A percentile compares a stretch with the other conserved stretches of the same genome.
Conservation (phyloP, 257 asterid genomes). For the Solanum corneliomulleri region DNA sequence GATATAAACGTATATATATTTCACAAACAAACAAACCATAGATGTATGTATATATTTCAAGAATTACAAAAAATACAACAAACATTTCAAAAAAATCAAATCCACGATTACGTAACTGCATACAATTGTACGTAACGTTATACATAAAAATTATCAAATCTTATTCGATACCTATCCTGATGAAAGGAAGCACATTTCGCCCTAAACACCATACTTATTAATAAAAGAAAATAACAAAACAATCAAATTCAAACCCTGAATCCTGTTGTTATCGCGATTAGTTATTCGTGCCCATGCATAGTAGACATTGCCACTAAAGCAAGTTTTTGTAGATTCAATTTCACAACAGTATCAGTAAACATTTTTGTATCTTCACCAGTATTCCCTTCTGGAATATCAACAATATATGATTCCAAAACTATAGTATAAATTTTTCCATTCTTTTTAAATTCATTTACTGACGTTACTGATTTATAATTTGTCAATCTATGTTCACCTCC, state of each 20-base stretch:
- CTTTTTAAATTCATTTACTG: conserved; percentile 43
- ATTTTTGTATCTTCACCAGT: conserved; percentile 74
- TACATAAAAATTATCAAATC: not conserved
- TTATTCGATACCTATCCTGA: not conserved
- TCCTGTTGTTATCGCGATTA: not conserved
- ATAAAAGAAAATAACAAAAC: not conserved
- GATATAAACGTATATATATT: not conserved
- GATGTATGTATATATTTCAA: not conserved
- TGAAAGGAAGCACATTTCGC: no score
- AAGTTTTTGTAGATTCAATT: conserved; percentile 69
- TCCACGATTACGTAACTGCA: not conserved
- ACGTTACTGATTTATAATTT: conserved; percentile 65
- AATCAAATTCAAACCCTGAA: not conserved
- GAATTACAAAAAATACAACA: not conserved
- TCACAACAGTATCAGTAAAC: conserved; percentile 86
- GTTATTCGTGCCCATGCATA: conserved; percentile 23
- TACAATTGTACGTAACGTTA: not conserved
- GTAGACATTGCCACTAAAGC: conserved; percentile 55
- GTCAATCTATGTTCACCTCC: conserved; percentile 88
- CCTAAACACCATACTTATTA: not conserved
- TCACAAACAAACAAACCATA: not conserved
- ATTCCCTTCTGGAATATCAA: conserved; percentile 86
- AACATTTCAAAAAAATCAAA: not conserved
- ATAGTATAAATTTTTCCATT: conserved; percentile 33
- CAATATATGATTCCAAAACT: conserved; percentile 72